Evolutionary conservation across 169 alveolate species (phyloP), one percentile per base, ranked within the genome.

Genomic region (Eimeria zaria): DNA sequence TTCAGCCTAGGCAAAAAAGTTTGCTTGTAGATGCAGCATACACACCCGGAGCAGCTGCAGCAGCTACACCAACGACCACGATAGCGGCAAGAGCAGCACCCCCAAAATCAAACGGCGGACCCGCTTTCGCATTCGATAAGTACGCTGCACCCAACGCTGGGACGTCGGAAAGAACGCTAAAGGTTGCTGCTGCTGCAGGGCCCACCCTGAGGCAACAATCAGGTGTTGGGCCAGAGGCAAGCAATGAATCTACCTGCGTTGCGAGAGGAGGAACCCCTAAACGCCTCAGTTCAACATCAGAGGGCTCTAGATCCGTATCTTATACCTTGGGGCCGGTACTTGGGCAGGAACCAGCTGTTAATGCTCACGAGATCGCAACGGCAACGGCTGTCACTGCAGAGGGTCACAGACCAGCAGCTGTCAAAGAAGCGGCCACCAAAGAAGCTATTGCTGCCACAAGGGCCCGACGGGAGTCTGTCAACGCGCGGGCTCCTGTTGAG

Each of bases 1-100:
- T 60, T 46, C 91, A 41, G 41, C 58, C 71, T 27, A 58, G 39
- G 91, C 41, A 36, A 39, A 33, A 53, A 16, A 83, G 36, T 18
- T 48, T 39, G 53, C 74, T 51, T 53, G 91, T 9, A 83, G 20
- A 30, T 48, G 88, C 88, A 78, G 8, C 69, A 78, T n/a, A 11
- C 9, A 5, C 62, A 78, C 11, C 88, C 16, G 67, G 2, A 24
- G 67, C 88, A 78, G 46, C 88, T 46, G 60, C 88, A 78, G 12
- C 58, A 74, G 22, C 30, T 74, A 3, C 30, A 46, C 27, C 55
- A 44, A 41, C 85, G 16, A 27, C 85, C 85, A 39, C 85, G 22
- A 30, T 48, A 44, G 85, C 85, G 20, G 58, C 60, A 27, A 83
- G 14, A 33, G 76, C 33, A 41, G n/a, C 62, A 74, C 24, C 39